Base-by-base conservation (phyloP, 495 filamentous ascomycete species). In the Talaromyces trachyspermus region DNA sequence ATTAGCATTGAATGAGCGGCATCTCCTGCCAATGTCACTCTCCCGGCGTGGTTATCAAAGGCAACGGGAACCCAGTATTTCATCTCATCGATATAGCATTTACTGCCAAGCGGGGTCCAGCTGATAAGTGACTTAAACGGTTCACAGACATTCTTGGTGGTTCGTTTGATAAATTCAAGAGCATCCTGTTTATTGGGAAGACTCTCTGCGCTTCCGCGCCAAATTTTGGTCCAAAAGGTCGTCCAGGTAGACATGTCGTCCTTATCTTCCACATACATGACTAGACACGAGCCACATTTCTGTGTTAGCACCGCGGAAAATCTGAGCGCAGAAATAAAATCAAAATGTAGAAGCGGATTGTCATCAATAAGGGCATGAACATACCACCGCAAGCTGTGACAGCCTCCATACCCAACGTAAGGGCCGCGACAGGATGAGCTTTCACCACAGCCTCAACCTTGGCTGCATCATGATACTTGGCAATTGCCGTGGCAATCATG, bases 11-110 rank as follows among this genome's bases (percentile, higher is more conserved):
- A 53, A 60, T 76, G 74, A 6, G 70, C 73, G 0, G 74, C 74
- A 54, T 78, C 74, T 4, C 74, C 74, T 0, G 64, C 70, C 35
- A 76, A 55, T 6, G 72, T 74, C 1, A 76, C 60, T 3, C 60
- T 52, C 15, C 70, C 71, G 4, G 46, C 48, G 33, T 60, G 60
- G 43, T 62, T 69, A 45, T 76, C 64, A 66, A 66, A 74, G 11
- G 52, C 52, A 2, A 43, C 40, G 4, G 49, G 49, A 8, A 48
- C 39, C 57, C 57, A 60, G 29, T 50, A 54, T 12, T 38, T 50
- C 24, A 45, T 48, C 15, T 32, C 36, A 43, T 55, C 54, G 3
- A 49, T 27, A 30, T 29, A 43, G 41, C 41, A 43, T 27, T 24
- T 24, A 17, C 41, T 43, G 25, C 29, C 41, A 8, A 24, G 24